Base-by-base conservation (phyloP, 805 yeast species). In the Pichia nanzhaoensis region DNA sequence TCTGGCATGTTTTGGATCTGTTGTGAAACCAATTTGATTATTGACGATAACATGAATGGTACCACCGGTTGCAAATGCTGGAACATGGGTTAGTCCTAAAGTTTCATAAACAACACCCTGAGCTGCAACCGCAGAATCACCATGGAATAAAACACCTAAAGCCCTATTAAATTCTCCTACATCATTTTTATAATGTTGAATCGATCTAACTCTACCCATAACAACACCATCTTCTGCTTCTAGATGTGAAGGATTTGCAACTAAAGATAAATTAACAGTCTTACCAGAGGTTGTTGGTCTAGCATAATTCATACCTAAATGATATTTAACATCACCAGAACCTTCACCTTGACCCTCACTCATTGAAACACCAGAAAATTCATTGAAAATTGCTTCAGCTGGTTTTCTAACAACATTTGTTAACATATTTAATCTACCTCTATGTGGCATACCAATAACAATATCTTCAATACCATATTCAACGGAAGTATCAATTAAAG, bases 71-170 rank as follows among this genome's bases (percentile, higher is more conserved):
- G 96, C 78, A 73, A 86, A 93, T 56, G 93, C 96, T 55, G 96
- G 96, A 63, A 93, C 77, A 58, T 80, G 78, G 58, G 86, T 78
- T 71, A 93, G 84, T 47, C 98, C 98, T 85, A 91, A 82, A 44
- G 99, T 91, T 74, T 93, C 99, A 70, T 93, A 93, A 48, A 93
- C 97, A 46, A 93, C 95, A 81, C 99, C 99, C 73, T 93, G 99
- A 53, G 85, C 99, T 37, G 97, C 90, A 64, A 93, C 90, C 33
- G 99, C 99, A 47, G 99, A 96, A 68, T 93, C 99, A 77, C 99
- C 99, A 67, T 93, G 99, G 67, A 93, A 75, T 67, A 93, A 74
- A 49, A 93, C 85, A 53, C 93, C 84, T 76, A 93, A 74, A 39
- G 98, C 96, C 71, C 89, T 91, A 58, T 80, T 73, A 73, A 73